These are phyloP conservation scores for Bruguiera sexangula DNA, from an alignment of 345 rosid genomes.

Conservation along the genomic window DNA sequence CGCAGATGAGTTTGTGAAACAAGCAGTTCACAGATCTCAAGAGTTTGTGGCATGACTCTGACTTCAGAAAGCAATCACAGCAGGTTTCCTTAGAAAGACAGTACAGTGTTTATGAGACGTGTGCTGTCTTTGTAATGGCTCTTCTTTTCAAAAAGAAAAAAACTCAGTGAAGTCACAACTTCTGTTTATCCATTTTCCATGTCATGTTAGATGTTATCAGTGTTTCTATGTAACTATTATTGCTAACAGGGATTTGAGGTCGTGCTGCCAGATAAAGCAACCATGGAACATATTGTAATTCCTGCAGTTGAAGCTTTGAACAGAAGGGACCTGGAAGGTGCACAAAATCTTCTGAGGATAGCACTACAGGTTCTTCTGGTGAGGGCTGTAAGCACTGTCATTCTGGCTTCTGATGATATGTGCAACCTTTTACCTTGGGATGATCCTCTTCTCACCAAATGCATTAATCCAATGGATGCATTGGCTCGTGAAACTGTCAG, in stretches of 20 bases:
- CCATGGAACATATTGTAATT: conserved; percentile 41
- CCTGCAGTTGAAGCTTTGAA: conserved; percentile 44
- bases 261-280: conserved; percentile 49
- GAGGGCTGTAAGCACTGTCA: conserved; percentile 44
- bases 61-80: too few species aligned
- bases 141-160: too few species aligned
- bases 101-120: too few species aligned
- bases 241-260: conserved; percentile 45
- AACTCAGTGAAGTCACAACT: too few species aligned
- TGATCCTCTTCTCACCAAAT: conserved; percentile 54
- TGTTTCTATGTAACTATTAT: neutral
- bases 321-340: conserved; percentile 49
- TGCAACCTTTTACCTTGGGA: conserved; percentile 34
- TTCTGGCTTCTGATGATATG: conserved; percentile 42
- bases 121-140: too few species aligned
- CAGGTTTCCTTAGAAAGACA: too few species aligned
- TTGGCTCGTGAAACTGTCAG: conserved; percentile 42
- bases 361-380: conserved; percentile 53
- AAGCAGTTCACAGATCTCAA: too few species aligned
- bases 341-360: conserved; percentile 43
- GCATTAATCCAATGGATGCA: conserved; percentile 43
- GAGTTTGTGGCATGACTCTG: too few species aligned
- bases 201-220: neutral
- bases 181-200: too few species aligned
- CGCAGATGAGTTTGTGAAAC: too few species aligned